Evolutionary conservation across 306 rosid species (phyloP), one percentile per base, ranked within the genome.

Genomic region (Sindora glabra): DNA sequence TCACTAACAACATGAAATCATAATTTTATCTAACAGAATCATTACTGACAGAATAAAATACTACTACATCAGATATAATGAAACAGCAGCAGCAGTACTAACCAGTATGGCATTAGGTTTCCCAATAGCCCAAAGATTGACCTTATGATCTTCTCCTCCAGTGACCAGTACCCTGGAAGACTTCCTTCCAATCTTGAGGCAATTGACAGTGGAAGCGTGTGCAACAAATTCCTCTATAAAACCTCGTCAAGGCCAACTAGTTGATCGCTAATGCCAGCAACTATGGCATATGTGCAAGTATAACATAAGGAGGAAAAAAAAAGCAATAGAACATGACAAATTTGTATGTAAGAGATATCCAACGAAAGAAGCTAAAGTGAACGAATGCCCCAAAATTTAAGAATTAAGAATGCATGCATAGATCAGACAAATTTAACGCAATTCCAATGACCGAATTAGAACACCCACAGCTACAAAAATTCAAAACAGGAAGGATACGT

Each of bases 81-180:
- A 50, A 15, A 37, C 62, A 32, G 39, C 45, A 38, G 13, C 17
- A 21, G 42, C 36, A 59, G 48, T 32, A 74, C 84, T 29, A 74
- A 91, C 98, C 92, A 89, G 84, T 69, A 89, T 80, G 62, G 99
- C 94, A 63, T 92, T 92, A 68, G 99, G 99, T 70, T 92, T 92
- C 33, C 99, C 99, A 75, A 92, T 92, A 67, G 99, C 96, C 99
- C 99, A 92, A 40, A 92, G 89, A 86, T 92, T 92, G 77, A 92
- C 99, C 82, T 92, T 92, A 81, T 81, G 96, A 74, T 92, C 99
- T 78, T 92, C 99, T 10, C 99, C 99, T 9, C 99, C 99, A 2
- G 99, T 92, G 69, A 92, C 95, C 70, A 92, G 99, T 69, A 92
- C 89, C 80, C 99, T 80, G 16, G 95, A 86, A 14, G 99, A 62